Conservation (phyloP, 495 filamentous ascomycete genomes). For the Annulohypoxylon nitens region DNA sequence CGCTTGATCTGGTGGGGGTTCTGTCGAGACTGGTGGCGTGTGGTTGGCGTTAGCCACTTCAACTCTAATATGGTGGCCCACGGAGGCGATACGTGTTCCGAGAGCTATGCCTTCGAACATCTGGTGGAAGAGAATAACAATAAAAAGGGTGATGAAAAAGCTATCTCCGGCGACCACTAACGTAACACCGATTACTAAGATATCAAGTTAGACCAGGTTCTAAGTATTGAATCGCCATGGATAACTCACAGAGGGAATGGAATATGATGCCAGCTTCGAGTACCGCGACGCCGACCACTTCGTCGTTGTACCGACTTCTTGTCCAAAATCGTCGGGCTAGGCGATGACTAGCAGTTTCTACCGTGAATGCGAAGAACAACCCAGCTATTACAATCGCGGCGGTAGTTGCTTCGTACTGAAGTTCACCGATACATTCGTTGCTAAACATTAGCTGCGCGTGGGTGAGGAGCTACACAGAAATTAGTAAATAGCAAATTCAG, state of each 20-base stretch:
- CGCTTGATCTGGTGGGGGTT: slow-evolving; percentile 20
- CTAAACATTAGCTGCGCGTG: slow-evolving; percentile 73
- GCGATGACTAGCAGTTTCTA: slow-evolving; percentile 70
- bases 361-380: slow-evolving; percentile 70
- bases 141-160: slow-evolving; percentile 68
- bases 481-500: not conserved
- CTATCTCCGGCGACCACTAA: slow-evolving; percentile 69
- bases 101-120: slow-evolving; percentile 85
- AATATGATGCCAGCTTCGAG: slow-evolving; percentile 80
- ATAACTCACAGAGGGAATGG: slow-evolving; percentile 70
- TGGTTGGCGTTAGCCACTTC: slow-evolving; percentile 33
- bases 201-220: slow-evolving; percentile 23
- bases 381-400: slow-evolving; percentile 75
- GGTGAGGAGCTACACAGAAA: slow-evolving; percentile 66
- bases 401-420: slow-evolving; percentile 71
- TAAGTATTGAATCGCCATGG: not conserved
- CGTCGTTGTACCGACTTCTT: slow-evolving; percentile 39
- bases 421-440: slow-evolving; percentile 71
- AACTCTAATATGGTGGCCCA: slow-evolving; percentile 49
- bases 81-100: slow-evolving; percentile 76
- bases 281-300: slow-evolving; percentile 70
- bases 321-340: slow-evolving; percentile 55
- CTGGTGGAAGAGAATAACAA: slow-evolving; percentile 74
- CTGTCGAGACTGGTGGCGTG: slow-evolving; percentile 11
- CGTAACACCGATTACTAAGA: slow-evolving; percentile 68